Base-by-base conservation (phyloP, 2,329 filamentous ascomycete genomes). In the Chaetomium sp. region DNA sequence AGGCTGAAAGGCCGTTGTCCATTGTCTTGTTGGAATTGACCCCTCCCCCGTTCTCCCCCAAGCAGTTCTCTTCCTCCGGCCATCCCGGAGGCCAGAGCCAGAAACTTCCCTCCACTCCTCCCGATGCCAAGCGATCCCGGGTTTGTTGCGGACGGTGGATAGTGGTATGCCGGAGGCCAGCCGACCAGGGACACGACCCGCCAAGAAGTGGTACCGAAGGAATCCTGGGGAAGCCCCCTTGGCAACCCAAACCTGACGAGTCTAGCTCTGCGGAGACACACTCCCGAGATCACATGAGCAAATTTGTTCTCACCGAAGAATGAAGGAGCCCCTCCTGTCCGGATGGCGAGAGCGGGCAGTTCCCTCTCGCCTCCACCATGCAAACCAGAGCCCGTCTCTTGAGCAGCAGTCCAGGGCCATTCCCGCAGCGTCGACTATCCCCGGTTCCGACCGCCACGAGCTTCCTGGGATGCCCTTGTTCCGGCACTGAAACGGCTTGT, bases 201-300 rank as follows among this genome's bases (percentile, higher is more conserved):
- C 65, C 65, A 64, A 67, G 65, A 62, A n/a, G 62, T 64, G 13
- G 65, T 51, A 67, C 31, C 29, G 47, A 21, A 31, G 57, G 53
- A 60, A 66, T 58, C 42, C 62, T 58, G 59, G 62, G 58, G 62
- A 50, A 54, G 38, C 9, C 27, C 31, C 21, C 57, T 57, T 63
- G 56, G 60, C 60, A 16, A 38, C 13, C 38, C 45, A 13, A 51
- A 59, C 61, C 16, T 29, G 61, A 55, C 54, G 21, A 64, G 65
- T 56, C 65, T 66, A 66, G 65, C 58, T 64, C 62, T 66, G 65
- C 65, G 65, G 65, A 66, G 65, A 55, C 49, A 47, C 47, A 21
- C 51, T 31, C 38, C 62, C 65, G 58, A 64, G 65, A 62, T 67
- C 65, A 67, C 62, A 64, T 67, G 65, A 67, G 58, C 65, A 64